Conservation (phyloP, 2,329 filamentous ascomycete species). For the Lachnellula cervina region DNA sequence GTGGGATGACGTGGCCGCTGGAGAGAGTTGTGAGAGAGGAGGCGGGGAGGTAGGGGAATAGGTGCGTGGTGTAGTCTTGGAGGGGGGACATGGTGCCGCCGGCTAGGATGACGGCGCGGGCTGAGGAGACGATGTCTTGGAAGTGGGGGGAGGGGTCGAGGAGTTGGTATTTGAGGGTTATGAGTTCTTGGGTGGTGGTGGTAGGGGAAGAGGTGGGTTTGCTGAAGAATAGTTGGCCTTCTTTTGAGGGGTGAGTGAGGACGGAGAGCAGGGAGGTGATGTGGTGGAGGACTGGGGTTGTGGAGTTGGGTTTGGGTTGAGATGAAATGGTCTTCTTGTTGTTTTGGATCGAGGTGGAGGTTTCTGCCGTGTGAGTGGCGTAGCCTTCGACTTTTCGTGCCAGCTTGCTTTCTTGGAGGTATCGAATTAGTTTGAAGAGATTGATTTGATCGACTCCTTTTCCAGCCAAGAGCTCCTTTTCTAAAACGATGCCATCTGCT, state of each 20-base stretch:
- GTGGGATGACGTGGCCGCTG: conserved; percentile 90
- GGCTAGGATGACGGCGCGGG: conserved; percentile 82
- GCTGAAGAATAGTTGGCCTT: conserved; percentile 62
- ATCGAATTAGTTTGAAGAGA: conserved; percentile 79
- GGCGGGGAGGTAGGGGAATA: conserved; percentile 70
- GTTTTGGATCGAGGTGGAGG: conserved; percentile 15
- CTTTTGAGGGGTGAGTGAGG: conserved; percentile 77
- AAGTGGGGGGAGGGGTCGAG: conserved; percentile 91
- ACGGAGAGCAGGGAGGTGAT: conserved; percentile 68
- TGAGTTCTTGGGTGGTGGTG: conserved; percentile 35
- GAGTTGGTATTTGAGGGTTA: conserved; percentile 76
- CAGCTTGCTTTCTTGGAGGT: conserved; percentile 86
- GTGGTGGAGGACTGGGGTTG: conserved; percentile 39
- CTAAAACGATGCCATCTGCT: conserved; percentile 63
- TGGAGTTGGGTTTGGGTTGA: conserved; percentile 11
- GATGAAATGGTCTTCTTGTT: conserved; percentile 7
- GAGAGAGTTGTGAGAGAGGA: conserved; percentile 73
- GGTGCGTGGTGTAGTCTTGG: conserved; percentile 78
- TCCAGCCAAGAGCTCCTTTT: conserved; percentile 67
- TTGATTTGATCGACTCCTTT: conserved; percentile 96
- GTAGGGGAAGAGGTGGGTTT: conserved; percentile 31
- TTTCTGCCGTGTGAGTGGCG: conserved; percentile 49
- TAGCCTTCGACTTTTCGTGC: conserved; percentile 95
- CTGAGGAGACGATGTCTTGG: conserved; percentile 76
- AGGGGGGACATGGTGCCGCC: conserved; percentile 98